Evolutionary conservation across 2,329 filamentous ascomycete species (phyloP), one percentile per base, ranked within the genome.

Genomic region (Elsinoe ampelina): DNA sequence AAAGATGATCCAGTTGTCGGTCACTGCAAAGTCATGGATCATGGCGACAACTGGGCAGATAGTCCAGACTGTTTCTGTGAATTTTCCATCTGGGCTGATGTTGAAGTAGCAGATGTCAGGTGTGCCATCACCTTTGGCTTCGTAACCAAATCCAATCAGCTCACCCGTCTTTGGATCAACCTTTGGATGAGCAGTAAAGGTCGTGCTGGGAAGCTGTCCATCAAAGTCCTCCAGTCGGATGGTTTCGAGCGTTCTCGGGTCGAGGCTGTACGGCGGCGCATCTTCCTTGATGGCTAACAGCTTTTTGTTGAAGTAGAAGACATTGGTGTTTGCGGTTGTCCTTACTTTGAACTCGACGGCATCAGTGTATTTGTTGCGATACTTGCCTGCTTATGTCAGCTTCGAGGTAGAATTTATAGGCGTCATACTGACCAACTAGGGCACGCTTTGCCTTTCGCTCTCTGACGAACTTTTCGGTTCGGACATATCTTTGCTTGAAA

Each of bases 261-360:
- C 67, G 59, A 73, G 66, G 2, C 67, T 69, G 32, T 72, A 74
- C 0, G 70, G 70, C 3, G 69, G 64, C 0, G 67, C 70, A 30
- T 68, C 66, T 60, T 79, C 75, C 61, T 83, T 83, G 54, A 70
- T 72, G 0, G 79, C 79, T 4, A 82, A 68, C 58, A 82, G 62
- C 47, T 77, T 73, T 0, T 79, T 79, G 7, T 78, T 70, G 75
- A 78, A 83, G 63, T 77, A 80, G 1, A 79, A 70, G 15, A 83
- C 70, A 57, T 84, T 83, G 1, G 80, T 83, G 60, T 84, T 83
- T 2, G 76, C 74, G 0, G 79, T 78, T 0, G 78, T 82, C 17
- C 79, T 70, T 35, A 82, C 78, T 5, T 80, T 74, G 2, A 77
- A 77, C 55, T 74, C 75, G 4, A 81, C 78, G 58, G 73, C 74